phyloP scores from a whole-genome alignment of 768 basidiomycete species.

The Tylopilus felleus region DNA sequence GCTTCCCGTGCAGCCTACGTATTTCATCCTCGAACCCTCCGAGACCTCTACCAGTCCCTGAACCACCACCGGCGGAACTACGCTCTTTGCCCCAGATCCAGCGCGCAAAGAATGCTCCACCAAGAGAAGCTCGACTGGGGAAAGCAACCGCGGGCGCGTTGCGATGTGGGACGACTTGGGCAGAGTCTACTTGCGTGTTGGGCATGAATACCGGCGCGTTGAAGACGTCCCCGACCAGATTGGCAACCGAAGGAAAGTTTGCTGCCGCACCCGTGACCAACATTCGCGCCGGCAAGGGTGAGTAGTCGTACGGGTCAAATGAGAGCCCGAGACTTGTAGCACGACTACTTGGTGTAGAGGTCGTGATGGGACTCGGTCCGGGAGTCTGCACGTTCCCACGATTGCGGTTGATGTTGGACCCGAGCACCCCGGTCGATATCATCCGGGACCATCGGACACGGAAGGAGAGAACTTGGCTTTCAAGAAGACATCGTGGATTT shows the following conservation, averaged over 20 bases:
- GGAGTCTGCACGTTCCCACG: slow-evolving; percentile 33
- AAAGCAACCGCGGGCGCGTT: slow-evolving; percentile 71
- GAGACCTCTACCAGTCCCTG: slow-evolving; percentile 37
- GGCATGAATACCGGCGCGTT: slow-evolving; percentile 79
- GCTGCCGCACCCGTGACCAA: slow-evolving; percentile 77
- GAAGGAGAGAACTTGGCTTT: slow-evolving; percentile 78
- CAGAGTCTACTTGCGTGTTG: slow-evolving; percentile 70
- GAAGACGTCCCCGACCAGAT: slow-evolving; percentile 78
- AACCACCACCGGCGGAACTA: slow-evolving; percentile 25
- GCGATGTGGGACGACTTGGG: slow-evolving; percentile 64
- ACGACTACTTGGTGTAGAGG: slow-evolving; percentile 21
- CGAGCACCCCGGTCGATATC: slow-evolving; percentile 65
- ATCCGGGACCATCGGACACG: slow-evolving; percentile 79
- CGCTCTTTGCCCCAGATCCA: slow-evolving; percentile 82
- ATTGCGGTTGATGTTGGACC: slow-evolving; percentile 34
- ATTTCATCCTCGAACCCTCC: slow-evolving; percentile 81
- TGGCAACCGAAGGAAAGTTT: slow-evolving; percentile 80
- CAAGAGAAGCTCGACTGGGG: slow-evolving; percentile 67
- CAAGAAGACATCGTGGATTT: slow-evolving; percentile 82
- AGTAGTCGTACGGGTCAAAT: slow-evolving; percentile 77
- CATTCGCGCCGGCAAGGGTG: slow-evolving; percentile 60
- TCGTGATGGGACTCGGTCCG: slow-evolving; percentile 23
- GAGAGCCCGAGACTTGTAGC: slow-evolving; percentile 54
- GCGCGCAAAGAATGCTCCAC: slow-evolving; percentile 74
- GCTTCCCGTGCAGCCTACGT: slow-evolving; percentile 61